Evolutionary conservation across 495 filamentous ascomycete species (phyloP), one percentile per base, ranked within the genome.

Genomic region (Tuber umbilicatum): DNA sequence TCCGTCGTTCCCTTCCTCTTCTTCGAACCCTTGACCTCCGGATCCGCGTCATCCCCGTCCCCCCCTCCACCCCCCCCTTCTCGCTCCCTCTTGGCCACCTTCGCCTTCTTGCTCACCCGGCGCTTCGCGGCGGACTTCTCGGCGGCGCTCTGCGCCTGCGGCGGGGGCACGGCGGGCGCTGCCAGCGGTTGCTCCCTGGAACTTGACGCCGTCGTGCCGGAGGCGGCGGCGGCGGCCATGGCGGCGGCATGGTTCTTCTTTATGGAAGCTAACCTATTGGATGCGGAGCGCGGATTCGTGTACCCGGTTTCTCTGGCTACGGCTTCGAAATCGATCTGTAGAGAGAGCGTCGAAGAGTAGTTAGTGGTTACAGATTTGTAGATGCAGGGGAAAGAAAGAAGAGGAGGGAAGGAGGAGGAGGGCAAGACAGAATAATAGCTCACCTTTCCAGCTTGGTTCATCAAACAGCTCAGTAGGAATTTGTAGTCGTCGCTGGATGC

Each of bases 251-350:
- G 73, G 19, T 45, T 45, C 64, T 77, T 77, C 70, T 68, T 78
- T n/a, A 78, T 60, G 19, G 74, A 64, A 21, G 21, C 21, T 70
- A 78, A 70, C 64, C 43, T 76, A 47, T 78, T 78, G 21, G 74
- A 37, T n/a, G 74, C 76, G 41, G 76, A 78, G 4, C 74, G 69
- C 35, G 76, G 67, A 27, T 78, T 78, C 9, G 60, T 70, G 38
- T 78, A 78, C 38, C 76, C 76, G 1, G 21, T 70, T 64, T 78
- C 76, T 64, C 21, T 76, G 27, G 76, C 76, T 41, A 78, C 76
- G 1, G 74, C 70, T 42, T 78, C 74, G 64, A 76, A 78, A 70
- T 78, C 70, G 64, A 76, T 73, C 76, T 78, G 27, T 27, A 47
- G 39, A 43, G n/a, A 47, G 39, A 39, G 35, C 6, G n/a, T 31